Base-by-base conservation (phyloP, 352 stramenopile genomes). In the Aphanomyces euteiches region DNA sequence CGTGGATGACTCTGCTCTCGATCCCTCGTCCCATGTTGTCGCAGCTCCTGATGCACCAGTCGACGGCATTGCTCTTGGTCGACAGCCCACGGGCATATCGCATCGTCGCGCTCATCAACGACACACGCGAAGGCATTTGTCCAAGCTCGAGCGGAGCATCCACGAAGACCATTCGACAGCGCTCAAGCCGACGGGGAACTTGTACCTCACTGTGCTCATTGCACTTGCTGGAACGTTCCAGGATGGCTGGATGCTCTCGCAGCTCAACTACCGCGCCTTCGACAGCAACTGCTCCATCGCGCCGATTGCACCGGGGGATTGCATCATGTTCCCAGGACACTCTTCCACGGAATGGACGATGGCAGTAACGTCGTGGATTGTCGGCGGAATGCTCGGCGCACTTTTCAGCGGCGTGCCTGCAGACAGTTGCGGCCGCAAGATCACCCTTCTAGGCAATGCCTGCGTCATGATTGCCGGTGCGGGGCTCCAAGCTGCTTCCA, bases 191-290 rank as follows among this genome's bases (percentile, higher is more conserved):
- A 56, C 64, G 19, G 37, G n/a, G 2, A 37, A 28, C 12, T 76
- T 89, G 43, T 89, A 83, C 74, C 67, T 76, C 36, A 90, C 83
- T 53, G 72, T 82, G 5, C 39, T 78, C 4, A 72, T 93, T 36
- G 73, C 74, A 47, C 56, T 89, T 47, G 47, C 90, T 19, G 80
- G 83, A 47, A 66, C 80, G 7, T 77, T 82, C 63, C 81, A 90
- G 76, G 75, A 78, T 69, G 77, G 82, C 67, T 75, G 82, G 85
- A 82, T 79, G 15, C 81, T 82, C 10, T 77, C 78, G 15, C 85
- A 93, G 61, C 73, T 90, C 73, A 90, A 90, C 74, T 74, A 88
- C 37, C 80, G 76, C n/a, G 65, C 74, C 5, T 89, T 85, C 72
- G 76, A 86, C 68, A 43, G n/a, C 17, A 37, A 17, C 13, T 70